Evolutionary conservation across 73 alveolate species (phyloP).

Genomic region (Tetrahymena thermophila): DNA sequence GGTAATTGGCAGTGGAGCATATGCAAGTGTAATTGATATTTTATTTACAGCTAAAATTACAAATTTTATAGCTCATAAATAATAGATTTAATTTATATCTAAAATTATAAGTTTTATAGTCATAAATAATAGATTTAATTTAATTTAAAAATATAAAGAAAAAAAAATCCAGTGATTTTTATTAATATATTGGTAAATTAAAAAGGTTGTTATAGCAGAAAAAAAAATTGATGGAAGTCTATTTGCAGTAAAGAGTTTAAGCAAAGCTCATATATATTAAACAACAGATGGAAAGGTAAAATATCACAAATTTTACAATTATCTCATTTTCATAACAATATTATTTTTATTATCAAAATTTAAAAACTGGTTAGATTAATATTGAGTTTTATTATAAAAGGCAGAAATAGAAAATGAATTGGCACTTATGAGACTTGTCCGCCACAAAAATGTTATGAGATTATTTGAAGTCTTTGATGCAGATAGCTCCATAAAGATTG

Average conservation of each 20-base stretch:
- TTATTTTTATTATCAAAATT: no score
- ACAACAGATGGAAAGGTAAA: background rate
- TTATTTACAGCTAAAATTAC: no score
- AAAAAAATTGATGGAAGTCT: background rate
- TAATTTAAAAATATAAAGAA: background rate
- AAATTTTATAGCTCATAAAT: no score
- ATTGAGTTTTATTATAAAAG: background rate
- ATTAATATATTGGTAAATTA: background rate
- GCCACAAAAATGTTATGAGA: background rate
- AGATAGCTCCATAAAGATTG: background rate
- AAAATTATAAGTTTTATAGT: no score
- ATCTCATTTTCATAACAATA: no score
- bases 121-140: background rate
- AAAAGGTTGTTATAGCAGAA: background rate
- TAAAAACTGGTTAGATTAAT: no score
- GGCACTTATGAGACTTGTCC: background rate
- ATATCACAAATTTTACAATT: background rate
- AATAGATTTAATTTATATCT: background rate
- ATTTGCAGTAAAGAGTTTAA: background rate
- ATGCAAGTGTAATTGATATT: background rate
- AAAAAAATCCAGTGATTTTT: background rate
- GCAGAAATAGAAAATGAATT: background rate
- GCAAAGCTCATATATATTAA: background rate
- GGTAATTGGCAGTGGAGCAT: background rate
- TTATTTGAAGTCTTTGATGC: background rate